phyloP scores from a whole-genome alignment of 2,329 filamentous ascomycete genomes.

The Drechslera avenae region DNA sequence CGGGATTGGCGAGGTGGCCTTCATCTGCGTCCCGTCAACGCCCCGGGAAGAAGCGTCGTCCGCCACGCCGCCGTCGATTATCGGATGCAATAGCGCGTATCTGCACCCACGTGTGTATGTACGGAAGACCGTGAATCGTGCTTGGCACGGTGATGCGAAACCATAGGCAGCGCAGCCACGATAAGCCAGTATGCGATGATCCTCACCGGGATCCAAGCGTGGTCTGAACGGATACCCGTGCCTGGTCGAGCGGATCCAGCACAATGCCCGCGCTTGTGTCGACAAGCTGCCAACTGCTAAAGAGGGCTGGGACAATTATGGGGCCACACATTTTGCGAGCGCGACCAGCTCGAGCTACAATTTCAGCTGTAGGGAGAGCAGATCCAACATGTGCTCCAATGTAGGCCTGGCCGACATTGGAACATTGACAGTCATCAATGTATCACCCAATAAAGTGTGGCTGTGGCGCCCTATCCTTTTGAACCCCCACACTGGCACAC shows the following conservation, averaged over 20 bases:
- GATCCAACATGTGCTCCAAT: slow-evolving; percentile 12
- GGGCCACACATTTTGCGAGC: no score
- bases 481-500: slow-evolving; percentile 37
- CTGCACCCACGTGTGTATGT: slow-evolving; percentile 22
- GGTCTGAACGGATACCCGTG: slow-evolving; percentile 16
- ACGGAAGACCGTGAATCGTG: slow-evolving; percentile 14
- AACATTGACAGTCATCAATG: slow-evolving; percentile 13
- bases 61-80: slow-evolving; percentile 23
- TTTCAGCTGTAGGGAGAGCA: no score
- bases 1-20: slow-evolving; percentile 15
- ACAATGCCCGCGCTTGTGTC: not conserved
- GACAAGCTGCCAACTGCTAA: not conserved
- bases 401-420: slow-evolving; percentile 3
- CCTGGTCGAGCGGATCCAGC: not conserved
- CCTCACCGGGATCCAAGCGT: slow-evolving; percentile 30
- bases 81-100: slow-evolving; percentile 18
- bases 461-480: slow-evolving; percentile 29
- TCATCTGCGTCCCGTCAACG: slow-evolving; percentile 13
- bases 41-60: slow-evolving; percentile 29
- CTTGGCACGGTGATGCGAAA: slow-evolving; percentile 7
- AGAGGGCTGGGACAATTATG: no score
- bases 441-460: slow-evolving; percentile 32
- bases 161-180: slow-evolving; percentile 20
- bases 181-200: slow-evolving; percentile 25
- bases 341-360: no score